Evolutionary conservation across 805 yeast genomes (phyloP).

Genomic region (Saccharomycopsis vini): DNA sequence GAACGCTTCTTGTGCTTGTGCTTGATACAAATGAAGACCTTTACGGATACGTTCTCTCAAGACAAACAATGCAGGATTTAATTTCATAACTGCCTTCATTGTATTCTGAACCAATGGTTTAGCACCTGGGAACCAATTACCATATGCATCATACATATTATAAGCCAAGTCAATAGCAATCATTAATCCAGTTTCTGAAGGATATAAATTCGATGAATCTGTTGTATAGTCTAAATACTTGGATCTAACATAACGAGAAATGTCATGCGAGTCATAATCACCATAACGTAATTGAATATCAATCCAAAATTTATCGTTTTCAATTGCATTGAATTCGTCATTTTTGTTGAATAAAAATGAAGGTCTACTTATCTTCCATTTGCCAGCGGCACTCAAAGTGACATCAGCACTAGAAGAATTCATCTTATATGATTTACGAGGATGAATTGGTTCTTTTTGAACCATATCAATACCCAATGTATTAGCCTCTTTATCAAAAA

Average conservation of each 20-base stretch:
- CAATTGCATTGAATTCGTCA: slow-evolving; percentile 51
- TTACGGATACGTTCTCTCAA: slow-evolving; percentile 89
- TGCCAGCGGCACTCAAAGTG: slow-evolving; percentile 59
- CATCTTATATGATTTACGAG: slow-evolving; percentile 95
- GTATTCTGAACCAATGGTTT: slow-evolving; percentile 86
- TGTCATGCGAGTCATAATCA: slow-evolving; percentile 96
- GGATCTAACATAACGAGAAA: slow-evolving; percentile 85
- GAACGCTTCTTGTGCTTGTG: slow-evolving; percentile 88
- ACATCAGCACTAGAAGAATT: slow-evolving; percentile 92
- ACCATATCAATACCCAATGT: slow-evolving; percentile 76
- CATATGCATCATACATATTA: slow-evolving; percentile 93
- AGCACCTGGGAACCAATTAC: slow-evolving; percentile 95
- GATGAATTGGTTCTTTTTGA: slow-evolving; percentile 88
- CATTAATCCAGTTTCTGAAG: slow-evolving; percentile 87
- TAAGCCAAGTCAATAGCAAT: slow-evolving; percentile 90
- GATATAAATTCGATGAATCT: slow-evolving; percentile 77
- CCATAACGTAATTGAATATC: slow-evolving; percentile 95
- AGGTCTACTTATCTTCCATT: slow-evolving; percentile 80
- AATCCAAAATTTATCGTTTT: slow-evolving; percentile 75
- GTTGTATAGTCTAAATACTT: slow-evolving; percentile 89
- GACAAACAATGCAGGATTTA: slow-evolving; percentile 88
- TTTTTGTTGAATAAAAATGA: slow-evolving; percentile 65
- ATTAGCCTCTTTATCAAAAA: slow-evolving; percentile 79
- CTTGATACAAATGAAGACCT: slow-evolving; percentile 86
- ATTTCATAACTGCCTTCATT: slow-evolving; percentile 87